Evolutionary conservation across 257 asterid genomes (phyloP), one percentile per base, ranked within the genome.

Genomic region (Striga asiatica): DNA sequence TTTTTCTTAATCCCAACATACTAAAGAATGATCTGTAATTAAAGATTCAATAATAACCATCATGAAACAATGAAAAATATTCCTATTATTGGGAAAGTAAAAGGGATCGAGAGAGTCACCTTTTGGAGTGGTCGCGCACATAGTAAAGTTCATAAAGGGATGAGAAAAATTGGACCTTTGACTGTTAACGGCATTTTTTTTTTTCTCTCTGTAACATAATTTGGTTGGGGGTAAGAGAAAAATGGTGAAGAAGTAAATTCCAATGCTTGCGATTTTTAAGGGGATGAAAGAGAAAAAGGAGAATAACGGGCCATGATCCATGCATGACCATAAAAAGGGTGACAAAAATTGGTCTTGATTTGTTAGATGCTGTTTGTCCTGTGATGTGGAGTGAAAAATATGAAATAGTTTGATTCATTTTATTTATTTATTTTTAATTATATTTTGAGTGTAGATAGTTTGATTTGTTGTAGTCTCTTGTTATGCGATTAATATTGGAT

Each of bases 251-350:
- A n/a, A 5, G 13, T 27, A 31, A 52, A 61, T n/a, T n/a, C n/a
- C n/a, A 27, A 18, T 66, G 39, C 25, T 21, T 56, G 62, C 72
- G 70, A 58, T 21, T 50, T 24, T 28, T 24, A 22, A 58, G 73
- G 65, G 50, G 21, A 14, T 67, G 41, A 16, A 13, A 49, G 50
- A 43, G 56, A 54, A 8, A 12, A 23, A 14, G 54, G 13, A n/a
- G 19, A 25, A 8, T 4, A 54, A 8, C 12, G 8, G 52, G 38
- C 69, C 69, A 70, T 60, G 56, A 66, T 70, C 66, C 61, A 70
- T 70, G 74, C 76, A 70, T 63, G 54, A 54, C 73, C 75, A 56
- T 56, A 23, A n/a, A 54, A 46, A 16, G 18, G 16, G 46, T 19
- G 50, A 54, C 65, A 34, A 11, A 38, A 22, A 45, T 32, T n/a